These are phyloP conservation scores for Mycena crocata DNA, from an alignment of 768 basidiomycete genomes.

Conservation along the genomic window DNA sequence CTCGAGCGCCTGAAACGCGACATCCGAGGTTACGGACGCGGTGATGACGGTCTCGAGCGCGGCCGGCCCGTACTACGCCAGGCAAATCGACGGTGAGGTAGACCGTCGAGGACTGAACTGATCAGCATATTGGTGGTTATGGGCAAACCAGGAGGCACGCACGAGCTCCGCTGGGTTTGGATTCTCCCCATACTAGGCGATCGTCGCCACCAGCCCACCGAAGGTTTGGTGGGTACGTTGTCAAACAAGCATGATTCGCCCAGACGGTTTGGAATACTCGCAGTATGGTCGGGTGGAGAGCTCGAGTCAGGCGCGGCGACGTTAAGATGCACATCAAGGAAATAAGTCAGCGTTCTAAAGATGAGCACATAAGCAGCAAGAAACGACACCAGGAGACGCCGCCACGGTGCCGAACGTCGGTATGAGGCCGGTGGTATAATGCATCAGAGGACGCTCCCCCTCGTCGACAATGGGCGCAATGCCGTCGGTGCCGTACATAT, in stretches of 20 bases:
- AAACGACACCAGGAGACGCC: constrained; percentile 56
- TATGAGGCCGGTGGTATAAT: constrained; percentile 30
- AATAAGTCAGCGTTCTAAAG: constrained; percentile 71
- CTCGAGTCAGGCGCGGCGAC: constrained; percentile 68
- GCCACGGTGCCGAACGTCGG: constrained; percentile 49
- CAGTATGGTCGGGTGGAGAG: constrained; percentile 72
- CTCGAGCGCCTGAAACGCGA: constrained; percentile 56
- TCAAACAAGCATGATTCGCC: not conserved
- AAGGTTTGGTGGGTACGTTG: constrained; percentile 51
- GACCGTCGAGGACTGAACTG: constrained; percentile 53
- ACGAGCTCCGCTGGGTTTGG: constrained; percentile 55
- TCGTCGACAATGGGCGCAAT: constrained; percentile 77
- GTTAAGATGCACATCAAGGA: constrained; percentile 51
- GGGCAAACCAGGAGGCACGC: constrained; percentile 1
- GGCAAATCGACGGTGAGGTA: constrained; percentile 62
- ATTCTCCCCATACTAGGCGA: constrained; percentile 60
- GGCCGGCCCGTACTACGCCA: constrained; percentile 57
- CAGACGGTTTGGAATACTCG: constrained; percentile 34
- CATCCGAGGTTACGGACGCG: constrained; percentile 48
- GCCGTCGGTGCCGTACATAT: constrained; percentile 64
- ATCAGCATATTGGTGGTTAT: not conserved
- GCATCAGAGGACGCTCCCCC: constrained; percentile 52
- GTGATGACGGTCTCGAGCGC: constrained; percentile 48
- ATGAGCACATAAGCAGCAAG: no score
- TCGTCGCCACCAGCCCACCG: constrained; percentile 66